Percentiles rank a stretch among this genome's conserved stretches.
phyloP scores from a whole-genome alignment of 192 early-diverging fungal species.

The Funneliformis mosseae region DNA sequence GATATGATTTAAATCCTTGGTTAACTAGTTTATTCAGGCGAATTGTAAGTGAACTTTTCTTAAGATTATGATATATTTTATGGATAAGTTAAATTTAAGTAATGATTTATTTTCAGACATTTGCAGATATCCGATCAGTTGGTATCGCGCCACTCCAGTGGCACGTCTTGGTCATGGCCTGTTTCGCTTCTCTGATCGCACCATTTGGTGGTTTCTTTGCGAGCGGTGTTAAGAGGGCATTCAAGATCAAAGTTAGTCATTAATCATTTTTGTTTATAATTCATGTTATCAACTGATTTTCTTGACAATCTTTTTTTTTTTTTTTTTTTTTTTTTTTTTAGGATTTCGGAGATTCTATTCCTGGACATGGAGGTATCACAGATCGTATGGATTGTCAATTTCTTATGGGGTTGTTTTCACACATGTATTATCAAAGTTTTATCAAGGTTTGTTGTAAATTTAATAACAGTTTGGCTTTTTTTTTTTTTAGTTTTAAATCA shows the following conservation, averaged over 20 bases:
- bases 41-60: constrained; percentile 37
- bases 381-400: constrained; percentile 99
- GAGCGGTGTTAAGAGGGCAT: constrained; percentile 93
- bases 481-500: not conserved
- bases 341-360: constrained; percentile 96
- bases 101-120: not conserved
- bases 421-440: constrained; percentile 89
- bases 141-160: constrained; percentile 83
- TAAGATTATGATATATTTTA: not conserved
- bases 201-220: constrained; percentile 99
- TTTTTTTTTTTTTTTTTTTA: not conserved
- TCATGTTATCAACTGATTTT: not conserved
- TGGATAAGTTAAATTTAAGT: too few species aligned
- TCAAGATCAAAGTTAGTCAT: constrained; percentile 79
- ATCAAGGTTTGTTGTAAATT: constrained; percentile 59
- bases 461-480: not conserved
- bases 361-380: constrained; percentile 95
- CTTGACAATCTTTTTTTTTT: too few species aligned
- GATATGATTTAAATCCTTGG: constrained; percentile 48
- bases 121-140: constrained; percentile 54
- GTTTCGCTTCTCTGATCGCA: constrained; percentile 93
- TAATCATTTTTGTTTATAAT: not conserved
- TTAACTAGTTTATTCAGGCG: constrained; percentile 42
- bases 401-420: constrained; percentile 92
- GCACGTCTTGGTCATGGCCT: constrained; percentile 85